A percentile compares a stretch with the other conserved stretches of the same genome.
phyloP scores from a whole-genome alignment of 176 grass and related monocot genomes.

The Carex parvula region DNA sequence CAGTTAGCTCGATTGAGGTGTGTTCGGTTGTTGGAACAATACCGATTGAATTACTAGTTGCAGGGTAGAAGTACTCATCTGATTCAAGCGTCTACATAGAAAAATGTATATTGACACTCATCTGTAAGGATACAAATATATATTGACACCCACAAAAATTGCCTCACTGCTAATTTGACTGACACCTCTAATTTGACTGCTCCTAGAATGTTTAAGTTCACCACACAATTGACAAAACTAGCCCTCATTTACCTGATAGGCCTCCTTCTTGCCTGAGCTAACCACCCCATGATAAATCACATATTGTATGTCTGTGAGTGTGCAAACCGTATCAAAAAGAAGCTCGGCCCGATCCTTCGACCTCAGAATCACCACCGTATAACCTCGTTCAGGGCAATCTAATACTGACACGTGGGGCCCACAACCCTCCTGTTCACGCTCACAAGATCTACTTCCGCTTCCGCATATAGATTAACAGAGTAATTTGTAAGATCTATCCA shows the following conservation, averaged over 20 bases:
- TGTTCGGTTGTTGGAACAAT: constrained; percentile 52
- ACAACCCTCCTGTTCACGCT: background rate
- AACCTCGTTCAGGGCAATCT: constrained; percentile 56
- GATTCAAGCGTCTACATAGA: constrained; percentile 54
- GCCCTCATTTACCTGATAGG: constrained; percentile 51
- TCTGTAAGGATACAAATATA: background rate
- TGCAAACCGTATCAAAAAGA: constrained; percentile 85
- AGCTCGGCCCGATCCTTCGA: constrained; percentile 72
- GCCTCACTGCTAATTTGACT: too few relatives aligned
- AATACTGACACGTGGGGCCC: constrained; percentile 49
- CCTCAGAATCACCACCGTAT: constrained; percentile 66
- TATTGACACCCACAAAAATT: too few relatives aligned
- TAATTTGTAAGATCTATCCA: too few relatives aligned
- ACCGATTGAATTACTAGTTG: constrained; percentile 48
- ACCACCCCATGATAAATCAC: constrained; percentile 75
- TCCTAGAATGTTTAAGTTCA: background rate
- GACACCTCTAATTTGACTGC: background rate
- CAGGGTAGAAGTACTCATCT: constrained; percentile 59
- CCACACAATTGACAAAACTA: background rate
- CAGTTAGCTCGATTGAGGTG: constrained; percentile 77
- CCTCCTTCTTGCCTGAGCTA: constrained; percentile 27
- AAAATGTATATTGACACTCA: too few relatives aligned
- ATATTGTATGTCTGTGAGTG: constrained; percentile 82
- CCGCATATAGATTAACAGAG: too few relatives aligned
- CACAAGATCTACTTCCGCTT: too few relatives aligned